Evolutionary conservation across 495 filamentous ascomycete species (phyloP).

Genomic region (Ramalina intermedia): DNA sequence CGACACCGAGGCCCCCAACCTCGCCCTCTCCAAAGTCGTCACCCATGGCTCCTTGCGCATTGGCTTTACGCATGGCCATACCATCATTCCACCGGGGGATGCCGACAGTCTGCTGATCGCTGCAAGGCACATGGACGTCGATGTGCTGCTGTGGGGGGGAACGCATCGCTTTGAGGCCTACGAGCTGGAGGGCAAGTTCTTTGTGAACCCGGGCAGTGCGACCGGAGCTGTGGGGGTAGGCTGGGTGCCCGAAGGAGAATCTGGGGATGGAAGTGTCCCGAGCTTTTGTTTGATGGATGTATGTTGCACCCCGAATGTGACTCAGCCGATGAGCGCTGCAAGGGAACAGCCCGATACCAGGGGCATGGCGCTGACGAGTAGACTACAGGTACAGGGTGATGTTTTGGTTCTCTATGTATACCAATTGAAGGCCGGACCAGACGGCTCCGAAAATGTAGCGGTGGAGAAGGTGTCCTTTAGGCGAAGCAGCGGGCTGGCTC

Average conservation of each 20-base stretch:
- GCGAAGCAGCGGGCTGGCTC: conserved; percentile 42
- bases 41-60: conserved; percentile 87
- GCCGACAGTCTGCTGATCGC: conserved; percentile 85
- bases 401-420: conserved; percentile 96
- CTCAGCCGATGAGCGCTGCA: not conserved
- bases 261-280: conserved; percentile 46
- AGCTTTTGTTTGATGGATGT: conserved; percentile 99
- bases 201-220: conserved; percentile 93
- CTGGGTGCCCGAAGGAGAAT: conserved; percentile 58
- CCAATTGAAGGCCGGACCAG: conserved; percentile 77
- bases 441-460: conserved; percentile 79
- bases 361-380: conserved; percentile 1
- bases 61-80: conserved; percentile 93
- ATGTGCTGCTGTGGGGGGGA: conserved; percentile 95
- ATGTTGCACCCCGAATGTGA: conserved; percentile 27
- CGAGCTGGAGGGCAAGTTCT: conserved; percentile 97
- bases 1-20: conserved; percentile 81
- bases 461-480: conserved; percentile 98
- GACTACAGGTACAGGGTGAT: conserved; percentile 79
- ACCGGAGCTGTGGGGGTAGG: conserved; percentile 70
- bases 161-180: conserved; percentile 96
- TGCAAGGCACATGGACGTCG: conserved; percentile 89
- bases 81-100: conserved; percentile 81
- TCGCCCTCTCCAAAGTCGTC: conserved; percentile 85
- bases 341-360: not conserved